Percentiles rank a stretch among this genome's conserved stretches.
Evolutionary conservation across 495 filamentous ascomycete species (phyloP).

Genomic region (Aspergillus taichungensis): DNA sequence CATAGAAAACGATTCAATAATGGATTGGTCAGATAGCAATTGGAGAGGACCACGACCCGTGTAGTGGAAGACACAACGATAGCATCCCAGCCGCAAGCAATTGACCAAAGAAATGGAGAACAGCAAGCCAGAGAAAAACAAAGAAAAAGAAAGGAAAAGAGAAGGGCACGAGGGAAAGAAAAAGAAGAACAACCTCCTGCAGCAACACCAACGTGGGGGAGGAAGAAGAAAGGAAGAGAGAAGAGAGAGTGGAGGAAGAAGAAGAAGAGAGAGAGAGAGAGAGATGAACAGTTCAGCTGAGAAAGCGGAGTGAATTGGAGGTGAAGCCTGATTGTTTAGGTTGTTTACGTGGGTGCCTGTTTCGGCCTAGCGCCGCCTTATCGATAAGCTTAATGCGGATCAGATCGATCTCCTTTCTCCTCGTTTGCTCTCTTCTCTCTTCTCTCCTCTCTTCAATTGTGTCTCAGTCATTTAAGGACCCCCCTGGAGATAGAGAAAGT

Average conservation of each 20-base stretch:
- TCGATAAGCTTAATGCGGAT: slow-evolving; percentile 40
- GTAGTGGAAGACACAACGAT: slow-evolving; percentile 2
- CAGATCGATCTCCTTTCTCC: neutral
- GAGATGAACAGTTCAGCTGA: neutral
- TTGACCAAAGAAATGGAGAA: neutral
- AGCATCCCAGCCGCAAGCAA: slow-evolving; percentile 5
- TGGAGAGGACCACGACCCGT: slow-evolving; percentile 8
- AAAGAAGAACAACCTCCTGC: neutral
- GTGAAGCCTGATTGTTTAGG: slow-evolving; percentile 37
- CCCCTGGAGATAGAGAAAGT: slow-evolving; percentile 3
- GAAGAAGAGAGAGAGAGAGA: slow-evolving; percentile 8
- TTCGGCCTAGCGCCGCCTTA: slow-evolving; percentile 32
- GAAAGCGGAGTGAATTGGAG: slow-evolving; percentile 9
- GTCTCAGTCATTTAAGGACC: slow-evolving; percentile 4
- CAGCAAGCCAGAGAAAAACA: slow-evolving; percentile 1
- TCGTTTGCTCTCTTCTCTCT: neutral
- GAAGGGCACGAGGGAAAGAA: neutral
- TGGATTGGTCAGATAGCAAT: slow-evolving; percentile 11
- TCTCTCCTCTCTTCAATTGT: slow-evolving; percentile 2
- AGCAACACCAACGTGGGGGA: neutral
- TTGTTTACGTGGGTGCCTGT: slow-evolving; percentile 34
- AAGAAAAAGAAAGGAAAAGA: slow-evolving; percentile 2
- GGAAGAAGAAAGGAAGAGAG: neutral
- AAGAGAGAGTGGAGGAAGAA: neutral
- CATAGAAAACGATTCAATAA: neutral